Evolutionary conservation across 164 flowering plant genomes (phyloP).

Genomic region (Vitis amurensis): DNA sequence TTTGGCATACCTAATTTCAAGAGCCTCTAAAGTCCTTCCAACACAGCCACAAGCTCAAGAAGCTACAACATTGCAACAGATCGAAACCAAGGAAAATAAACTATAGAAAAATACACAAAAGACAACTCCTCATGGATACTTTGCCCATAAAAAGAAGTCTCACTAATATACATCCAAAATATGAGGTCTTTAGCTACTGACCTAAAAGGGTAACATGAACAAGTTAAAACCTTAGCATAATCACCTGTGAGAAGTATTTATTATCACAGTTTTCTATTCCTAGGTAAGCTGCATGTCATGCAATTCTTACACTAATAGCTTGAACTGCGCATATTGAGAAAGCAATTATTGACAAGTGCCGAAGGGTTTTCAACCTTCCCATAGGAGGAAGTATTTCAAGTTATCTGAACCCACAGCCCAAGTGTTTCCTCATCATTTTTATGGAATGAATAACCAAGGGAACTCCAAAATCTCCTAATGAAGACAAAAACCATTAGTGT

Average conservation of each 20-base stretch:
- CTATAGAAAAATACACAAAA: background rate
- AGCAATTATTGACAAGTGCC: background rate
- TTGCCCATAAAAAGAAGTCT: background rate
- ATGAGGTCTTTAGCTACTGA: background rate
- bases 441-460: no score
- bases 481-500: background rate
- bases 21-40: background rate
- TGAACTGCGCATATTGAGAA: background rate
- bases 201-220: background rate
- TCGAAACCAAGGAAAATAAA: background rate
- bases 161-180: background rate
- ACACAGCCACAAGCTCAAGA: background rate
- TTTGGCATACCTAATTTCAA: background rate
- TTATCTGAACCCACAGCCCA: background rate
- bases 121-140: background rate
- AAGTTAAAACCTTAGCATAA: background rate
- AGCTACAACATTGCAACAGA: background rate
- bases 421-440: no score
- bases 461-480: no score
- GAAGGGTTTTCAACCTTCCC: background rate
- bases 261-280: background rate
- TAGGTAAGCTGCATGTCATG: no score
- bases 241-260: background rate
- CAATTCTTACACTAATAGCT: background rate
- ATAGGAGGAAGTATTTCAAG: background rate